These are phyloP conservation scores for Thinopyrum elongatum DNA, from an alignment of 176 grass and related monocot genomes.

Conservation along the genomic window DNA sequence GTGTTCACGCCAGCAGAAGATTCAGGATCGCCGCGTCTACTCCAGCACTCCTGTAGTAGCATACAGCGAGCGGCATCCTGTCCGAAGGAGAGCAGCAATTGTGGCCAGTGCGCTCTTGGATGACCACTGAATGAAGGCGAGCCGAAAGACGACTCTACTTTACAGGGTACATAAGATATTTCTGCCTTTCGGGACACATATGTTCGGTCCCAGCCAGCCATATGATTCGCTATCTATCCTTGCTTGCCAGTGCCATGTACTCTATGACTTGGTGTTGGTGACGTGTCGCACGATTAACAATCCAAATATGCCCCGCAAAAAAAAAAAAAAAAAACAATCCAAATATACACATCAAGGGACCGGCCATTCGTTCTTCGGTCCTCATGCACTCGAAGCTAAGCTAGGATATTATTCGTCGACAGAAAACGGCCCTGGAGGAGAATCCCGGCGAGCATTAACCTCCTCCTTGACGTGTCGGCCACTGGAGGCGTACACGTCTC, in stretches of 20 bases:
- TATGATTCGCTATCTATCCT: no score
- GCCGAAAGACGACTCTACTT: not conserved
- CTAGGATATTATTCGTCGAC: not conserved
- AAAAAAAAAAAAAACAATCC: no score
- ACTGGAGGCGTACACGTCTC: not conserved
- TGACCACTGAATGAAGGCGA: not conserved
- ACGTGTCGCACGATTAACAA: not conserved
- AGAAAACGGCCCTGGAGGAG: not conserved
- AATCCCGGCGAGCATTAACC: not conserved
- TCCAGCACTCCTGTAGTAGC: not conserved
- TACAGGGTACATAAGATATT: not conserved
- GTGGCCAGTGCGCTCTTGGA: not conserved
- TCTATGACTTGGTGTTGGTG: not conserved
- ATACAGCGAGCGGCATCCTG: not conserved
- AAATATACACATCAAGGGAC: not conserved
- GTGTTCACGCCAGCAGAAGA: not conserved
- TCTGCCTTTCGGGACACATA: not conserved
- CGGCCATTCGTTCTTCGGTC: not conserved
- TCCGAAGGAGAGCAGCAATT: not conserved
- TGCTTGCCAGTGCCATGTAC: no score
- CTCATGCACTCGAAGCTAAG: not conserved
- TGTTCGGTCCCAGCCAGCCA: not conserved
- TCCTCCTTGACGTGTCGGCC: not conserved
- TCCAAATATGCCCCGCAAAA: no score
- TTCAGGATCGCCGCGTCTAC: not conserved